A percentile compares a stretch with the other conserved stretches of the same genome.
phyloP scores from a whole-genome alignment of 345 rosid species.

The Psidium guajava region DNA sequence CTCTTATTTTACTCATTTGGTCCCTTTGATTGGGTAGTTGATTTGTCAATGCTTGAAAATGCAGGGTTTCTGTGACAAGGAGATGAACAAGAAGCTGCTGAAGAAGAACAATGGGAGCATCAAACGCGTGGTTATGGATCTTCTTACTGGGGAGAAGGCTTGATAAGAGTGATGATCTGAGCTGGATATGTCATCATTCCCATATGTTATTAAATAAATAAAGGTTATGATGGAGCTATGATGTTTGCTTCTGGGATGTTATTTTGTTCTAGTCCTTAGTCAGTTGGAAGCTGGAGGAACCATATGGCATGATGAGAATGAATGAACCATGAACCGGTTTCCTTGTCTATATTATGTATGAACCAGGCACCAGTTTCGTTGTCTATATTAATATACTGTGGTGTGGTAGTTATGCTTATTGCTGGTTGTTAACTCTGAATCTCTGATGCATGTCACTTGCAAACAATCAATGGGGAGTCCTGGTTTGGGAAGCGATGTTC shows the following conservation, averaged over 20 bases:
- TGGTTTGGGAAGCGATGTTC: background rate
- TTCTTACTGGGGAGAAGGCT: slow-evolving; percentile 57
- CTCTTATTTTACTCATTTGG: background rate
- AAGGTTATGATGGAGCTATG: background rate
- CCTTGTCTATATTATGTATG: background rate
- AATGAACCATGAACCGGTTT: background rate
- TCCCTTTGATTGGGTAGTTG: background rate
- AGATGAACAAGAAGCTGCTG: slow-evolving; percentile 72
- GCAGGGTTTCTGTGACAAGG: slow-evolving; percentile 79
- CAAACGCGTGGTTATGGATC: slow-evolving; percentile 85
- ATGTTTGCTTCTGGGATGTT: background rate
- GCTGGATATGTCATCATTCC: background rate
- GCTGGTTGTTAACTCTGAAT: background rate
- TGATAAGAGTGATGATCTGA: background rate
- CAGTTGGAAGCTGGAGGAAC: background rate
- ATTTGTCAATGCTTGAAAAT: background rate
- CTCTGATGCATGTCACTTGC: background rate
- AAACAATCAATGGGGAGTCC: background rate
- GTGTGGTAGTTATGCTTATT: background rate
- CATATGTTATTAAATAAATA: background rate
- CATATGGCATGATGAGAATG: background rate
- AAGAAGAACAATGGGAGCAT: slow-evolving; percentile 96
- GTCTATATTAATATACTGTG: background rate
- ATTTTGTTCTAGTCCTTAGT: background rate
- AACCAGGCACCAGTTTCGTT: background rate